Base-by-base conservation (phyloP, 2,329 filamentous ascomycete species). In the Sporothrix phasma region DNA sequence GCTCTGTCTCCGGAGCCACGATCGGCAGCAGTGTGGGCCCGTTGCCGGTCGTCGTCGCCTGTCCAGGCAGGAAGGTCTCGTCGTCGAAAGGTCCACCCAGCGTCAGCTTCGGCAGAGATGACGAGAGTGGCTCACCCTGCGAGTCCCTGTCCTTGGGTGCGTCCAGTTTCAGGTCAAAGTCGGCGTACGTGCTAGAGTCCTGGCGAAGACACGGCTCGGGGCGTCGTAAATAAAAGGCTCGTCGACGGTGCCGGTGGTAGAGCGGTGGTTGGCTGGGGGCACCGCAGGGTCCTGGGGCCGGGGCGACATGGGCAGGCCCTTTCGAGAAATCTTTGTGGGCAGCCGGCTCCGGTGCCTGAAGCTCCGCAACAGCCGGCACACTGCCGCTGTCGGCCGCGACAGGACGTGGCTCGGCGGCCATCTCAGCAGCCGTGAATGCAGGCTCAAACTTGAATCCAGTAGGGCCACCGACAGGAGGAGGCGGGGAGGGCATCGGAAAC, bases 401-500 rank as follows among this genome's bases (percentile, higher is more conserved):
- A 3, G 64, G 45, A 22, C 49, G 37, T 8, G 17, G 22, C 13
- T 54, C 51, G 4, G 19, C 46, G 6, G 26, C 69, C 1, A 71
- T 72, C 61, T 75, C 77, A 64, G 78, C 74, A 63, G 77, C 74
- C 3, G 77, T 74, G 26, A 78, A 70, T 17, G 76, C 71, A 15
- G 74, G 70, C 64, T 75, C 69, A 7, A 70, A 58, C 11, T 54
- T n/a, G 45, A 66, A 64, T 13, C 56, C 56, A 17, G 24, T 19
- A 1, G 56, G 37, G 10, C 60, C 66, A 24, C 66, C 67, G 1
- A 64, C 63, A 13, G 67, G 62, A 1, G 64, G 39, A 3, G 67
- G 66, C 10, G 64, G 63, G 1, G 64, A 10, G 7, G 65, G 64
- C 64, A 67, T 67, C 2, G 58, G 41, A 15, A 45, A 6, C 3